Evolutionary conservation across 2,329 filamentous ascomycete genomes (phyloP).

Genomic region (Beauveria caledonica): DNA sequence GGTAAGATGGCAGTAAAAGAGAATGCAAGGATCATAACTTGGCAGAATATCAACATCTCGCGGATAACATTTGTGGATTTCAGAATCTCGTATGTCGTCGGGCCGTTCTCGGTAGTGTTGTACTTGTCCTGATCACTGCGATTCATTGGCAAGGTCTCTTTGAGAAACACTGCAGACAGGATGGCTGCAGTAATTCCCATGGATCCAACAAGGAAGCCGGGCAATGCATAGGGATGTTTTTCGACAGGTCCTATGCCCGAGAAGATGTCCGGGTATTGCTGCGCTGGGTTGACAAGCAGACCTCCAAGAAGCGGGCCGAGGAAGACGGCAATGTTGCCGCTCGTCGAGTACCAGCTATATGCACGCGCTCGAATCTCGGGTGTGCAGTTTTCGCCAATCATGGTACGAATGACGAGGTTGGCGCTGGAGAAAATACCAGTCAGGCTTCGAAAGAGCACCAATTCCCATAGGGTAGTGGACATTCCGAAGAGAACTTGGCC

Average conservation of each 20-base stretch:
- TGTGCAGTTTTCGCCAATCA: conserved; percentile 41
- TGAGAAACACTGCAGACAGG: conserved; percentile 45
- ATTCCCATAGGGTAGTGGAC: conserved; percentile 57
- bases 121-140: not conserved
- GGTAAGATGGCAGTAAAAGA: conserved; percentile 62
- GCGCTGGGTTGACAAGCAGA: conserved; percentile 56
- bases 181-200: conserved; percentile 50
- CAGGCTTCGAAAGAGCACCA: conserved; percentile 62
- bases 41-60: not conserved
- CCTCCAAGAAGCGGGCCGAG: conserved; percentile 66
- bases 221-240: conserved; percentile 45
- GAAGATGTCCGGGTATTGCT: conserved; percentile 51
- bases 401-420: conserved; percentile 65
- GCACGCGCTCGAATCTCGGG: not conserved
- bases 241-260: conserved; percentile 34
- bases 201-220: conserved; percentile 41
- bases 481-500: conserved; percentile 60
- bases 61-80: not conserved
- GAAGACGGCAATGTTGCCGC: conserved; percentile 64
- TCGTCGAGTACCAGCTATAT: not conserved
- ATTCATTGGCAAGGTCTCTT: conserved; percentile 41
- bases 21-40: conserved; percentile 32
- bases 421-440: conserved; percentile 68
- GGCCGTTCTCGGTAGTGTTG: not conserved
- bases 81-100: not conserved